Evolutionary conservation across 2,329 filamentous ascomycete genomes (phyloP).

Genomic region (Alternaria brassicae): DNA sequence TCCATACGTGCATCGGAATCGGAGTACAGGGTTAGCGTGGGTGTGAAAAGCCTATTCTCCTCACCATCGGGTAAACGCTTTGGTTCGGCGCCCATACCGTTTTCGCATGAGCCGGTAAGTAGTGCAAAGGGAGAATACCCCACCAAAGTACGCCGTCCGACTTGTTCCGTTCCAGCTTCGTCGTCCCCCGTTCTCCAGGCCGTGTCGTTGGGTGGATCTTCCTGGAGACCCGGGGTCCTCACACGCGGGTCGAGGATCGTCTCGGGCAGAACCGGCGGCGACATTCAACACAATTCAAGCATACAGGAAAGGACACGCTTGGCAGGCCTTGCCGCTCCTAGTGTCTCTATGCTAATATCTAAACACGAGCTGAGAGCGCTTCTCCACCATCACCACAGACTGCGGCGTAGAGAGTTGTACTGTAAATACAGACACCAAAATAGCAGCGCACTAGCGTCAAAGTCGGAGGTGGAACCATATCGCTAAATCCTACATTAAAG

Average conservation of each 20-base stretch:
- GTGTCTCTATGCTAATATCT: neutral
- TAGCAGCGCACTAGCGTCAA: neutral
- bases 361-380: neutral
- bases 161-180: constrained; percentile 6
- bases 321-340: neutral
- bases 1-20: constrained; percentile 9
- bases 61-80: constrained; percentile 1
- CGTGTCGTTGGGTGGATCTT: constrained; percentile 1
- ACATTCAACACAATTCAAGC: neutral
- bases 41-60: constrained; percentile 1
- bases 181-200: constrained; percentile 5
- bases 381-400: rapidly evolving
- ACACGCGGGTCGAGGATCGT: neutral
- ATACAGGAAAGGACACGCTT: neutral
- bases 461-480: constrained; percentile 1
- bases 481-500: neutral
- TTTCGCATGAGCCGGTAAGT: constrained; percentile 2
- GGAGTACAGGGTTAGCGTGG: constrained; percentile 5
- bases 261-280: constrained; percentile 4
- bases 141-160: constrained; percentile 16
- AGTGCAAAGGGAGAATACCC: constrained; percentile 8
- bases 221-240: neutral
- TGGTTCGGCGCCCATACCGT: constrained; percentile 10
- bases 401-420: neutral
- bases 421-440: neutral